Percentiles rank a stretch among this genome's conserved stretches.
phyloP scores from a whole-genome alignment of 768 basidiomycete genomes.

The Tylopilus sp. region DNA sequence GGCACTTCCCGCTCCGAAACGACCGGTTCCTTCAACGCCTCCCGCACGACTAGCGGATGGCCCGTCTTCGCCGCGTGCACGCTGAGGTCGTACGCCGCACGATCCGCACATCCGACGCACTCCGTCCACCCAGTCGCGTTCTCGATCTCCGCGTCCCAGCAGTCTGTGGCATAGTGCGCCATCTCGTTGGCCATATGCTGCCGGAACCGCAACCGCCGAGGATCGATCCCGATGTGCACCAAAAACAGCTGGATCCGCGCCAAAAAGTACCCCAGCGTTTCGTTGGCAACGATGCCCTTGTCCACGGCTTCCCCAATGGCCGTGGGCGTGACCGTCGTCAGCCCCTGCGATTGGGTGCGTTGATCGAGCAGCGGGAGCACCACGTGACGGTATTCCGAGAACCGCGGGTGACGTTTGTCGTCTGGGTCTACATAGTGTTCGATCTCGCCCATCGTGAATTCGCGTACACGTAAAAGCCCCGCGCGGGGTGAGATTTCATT shows the following conservation, averaged over 20 bases:
- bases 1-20: constrained; percentile 76
- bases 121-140: constrained; percentile 90
- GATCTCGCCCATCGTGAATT: constrained; percentile 99
- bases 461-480: constrained; percentile 93
- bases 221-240: constrained; percentile 86
- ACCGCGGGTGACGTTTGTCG: constrained; percentile 85
- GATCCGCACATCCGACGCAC: constrained; percentile 98
- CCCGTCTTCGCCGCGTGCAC: constrained; percentile 88
- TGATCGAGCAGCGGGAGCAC: constrained; percentile 77
- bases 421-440: constrained; percentile 97
- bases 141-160: constrained; percentile 99
- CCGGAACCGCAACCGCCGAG: constrained; percentile 79
- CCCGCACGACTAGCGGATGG: constrained; percentile 78
- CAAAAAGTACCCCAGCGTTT: constrained; percentile 97
- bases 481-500: constrained; percentile 98
- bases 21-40: constrained; percentile 82
- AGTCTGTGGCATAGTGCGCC: constrained; percentile 99
- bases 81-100: constrained; percentile 92
- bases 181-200: constrained; percentile 99
- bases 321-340: constrained; percentile 60
- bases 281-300: constrained; percentile 85
- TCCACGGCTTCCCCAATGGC: constrained; percentile 87
- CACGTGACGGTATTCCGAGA: constrained; percentile 74
- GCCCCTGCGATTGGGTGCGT: constrained; percentile 75
- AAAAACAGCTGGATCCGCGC: constrained; percentile 90